Conservation (phyloP, 78 protist species). For the Dictyostelium firmibasis region DNA sequence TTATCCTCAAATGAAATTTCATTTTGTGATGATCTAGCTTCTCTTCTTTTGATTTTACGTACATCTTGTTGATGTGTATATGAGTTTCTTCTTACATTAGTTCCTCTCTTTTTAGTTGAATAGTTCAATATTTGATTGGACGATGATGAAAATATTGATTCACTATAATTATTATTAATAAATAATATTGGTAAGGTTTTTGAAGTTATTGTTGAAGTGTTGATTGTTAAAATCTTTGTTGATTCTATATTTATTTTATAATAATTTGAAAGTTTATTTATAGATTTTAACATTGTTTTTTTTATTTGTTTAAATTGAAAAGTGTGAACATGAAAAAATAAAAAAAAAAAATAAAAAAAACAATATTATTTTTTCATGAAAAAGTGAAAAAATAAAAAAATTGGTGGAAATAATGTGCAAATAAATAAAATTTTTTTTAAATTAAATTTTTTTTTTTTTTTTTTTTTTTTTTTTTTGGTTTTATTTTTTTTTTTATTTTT, state of each 20-base stretch:
- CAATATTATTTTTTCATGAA: no score
- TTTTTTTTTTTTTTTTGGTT: background rate
- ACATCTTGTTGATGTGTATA: constrained; percentile 43
- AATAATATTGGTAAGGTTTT: background rate
- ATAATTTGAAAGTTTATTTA: background rate
- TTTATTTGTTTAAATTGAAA: background rate
- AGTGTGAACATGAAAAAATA: background rate
- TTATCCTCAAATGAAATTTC: background rate
- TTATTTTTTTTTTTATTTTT: background rate
- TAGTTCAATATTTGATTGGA: background rate
- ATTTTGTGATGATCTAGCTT: background rate
- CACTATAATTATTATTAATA: no score
- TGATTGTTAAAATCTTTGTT: background rate
- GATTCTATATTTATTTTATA: background rate
- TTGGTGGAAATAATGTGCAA: no score
- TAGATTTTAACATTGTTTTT: background rate
- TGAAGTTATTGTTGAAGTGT: background rate
- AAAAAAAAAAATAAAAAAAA: background rate
- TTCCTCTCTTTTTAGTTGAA: background rate
- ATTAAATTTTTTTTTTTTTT: background rate
- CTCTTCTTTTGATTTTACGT: constrained; percentile 9
- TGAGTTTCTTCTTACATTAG: constrained; percentile 19
- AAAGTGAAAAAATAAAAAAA: background rate
- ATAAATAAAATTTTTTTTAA: background rate
- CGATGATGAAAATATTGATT: background rate